Evolutionary conservation across 345 rosid species (phyloP).

Genomic region (Salix viminalis): DNA sequence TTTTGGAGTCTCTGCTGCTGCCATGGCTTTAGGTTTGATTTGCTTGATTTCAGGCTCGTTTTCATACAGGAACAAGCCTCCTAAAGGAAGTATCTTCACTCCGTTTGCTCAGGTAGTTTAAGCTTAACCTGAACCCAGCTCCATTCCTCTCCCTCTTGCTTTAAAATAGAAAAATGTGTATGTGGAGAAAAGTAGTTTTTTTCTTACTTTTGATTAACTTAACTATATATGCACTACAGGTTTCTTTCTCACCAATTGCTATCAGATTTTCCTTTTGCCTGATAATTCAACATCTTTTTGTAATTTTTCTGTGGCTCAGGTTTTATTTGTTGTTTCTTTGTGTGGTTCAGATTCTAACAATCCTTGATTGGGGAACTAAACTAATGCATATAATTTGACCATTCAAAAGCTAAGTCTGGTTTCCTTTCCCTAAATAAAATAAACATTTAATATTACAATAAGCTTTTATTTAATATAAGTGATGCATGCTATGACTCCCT

Average conservation of each 20-base stretch:
- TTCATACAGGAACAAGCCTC: conserved; percentile 10
- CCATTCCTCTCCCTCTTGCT: too few species aligned
- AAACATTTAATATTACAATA: background rate
- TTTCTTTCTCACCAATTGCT: background rate
- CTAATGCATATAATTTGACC: background rate
- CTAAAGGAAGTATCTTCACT: conserved; percentile 17
- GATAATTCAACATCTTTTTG: background rate
- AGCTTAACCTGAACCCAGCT: too few species aligned
- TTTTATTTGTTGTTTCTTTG: background rate
- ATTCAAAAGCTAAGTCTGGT: background rate
- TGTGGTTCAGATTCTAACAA: background rate
- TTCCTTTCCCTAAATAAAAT: background rate
- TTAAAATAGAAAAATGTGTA: too few species aligned
- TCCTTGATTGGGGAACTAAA: background rate
- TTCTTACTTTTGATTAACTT: too few species aligned
- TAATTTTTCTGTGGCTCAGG: background rate
- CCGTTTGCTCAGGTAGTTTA: conserved; percentile 14
- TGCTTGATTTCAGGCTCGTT: conserved; percentile 11
- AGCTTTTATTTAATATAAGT: too few species aligned
- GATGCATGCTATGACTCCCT: too few species aligned
- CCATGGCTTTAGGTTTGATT: conserved; percentile 15
- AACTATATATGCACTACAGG: background rate
- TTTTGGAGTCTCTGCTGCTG: conserved; percentile 18
- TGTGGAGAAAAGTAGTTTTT: too few species aligned
- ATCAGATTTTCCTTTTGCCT: background rate